Percentiles rank a stretch among this genome's conserved stretches.
Evolutionary conservation across 805 yeast genomes (phyloP).

Genomic region (Lachancea mirantina): DNA sequence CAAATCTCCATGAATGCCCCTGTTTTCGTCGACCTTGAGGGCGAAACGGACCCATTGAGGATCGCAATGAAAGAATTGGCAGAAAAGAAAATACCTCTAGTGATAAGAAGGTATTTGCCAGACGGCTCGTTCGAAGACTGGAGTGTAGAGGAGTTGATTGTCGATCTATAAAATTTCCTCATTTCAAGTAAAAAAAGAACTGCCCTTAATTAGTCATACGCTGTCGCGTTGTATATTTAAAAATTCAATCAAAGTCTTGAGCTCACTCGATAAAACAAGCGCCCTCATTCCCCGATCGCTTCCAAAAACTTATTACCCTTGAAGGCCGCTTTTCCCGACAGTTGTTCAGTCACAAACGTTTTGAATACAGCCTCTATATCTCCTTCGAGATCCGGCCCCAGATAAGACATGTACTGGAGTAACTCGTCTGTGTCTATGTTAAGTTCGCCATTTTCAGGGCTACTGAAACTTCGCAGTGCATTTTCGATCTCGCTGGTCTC

Average conservation of each 20-base stretch:
- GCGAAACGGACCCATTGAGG: conserved; percentile 97
- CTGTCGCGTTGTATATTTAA: too few species aligned
- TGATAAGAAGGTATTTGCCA: conserved; percentile 91
- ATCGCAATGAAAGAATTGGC: conserved; percentile 96
- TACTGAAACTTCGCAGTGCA: conserved; percentile 52
- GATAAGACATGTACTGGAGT: conserved; percentile 42
- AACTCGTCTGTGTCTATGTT: conserved; percentile 44
- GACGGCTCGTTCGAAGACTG: conserved; percentile 97
- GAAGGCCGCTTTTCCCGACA: conserved; percentile 54
- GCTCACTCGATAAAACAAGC: too few species aligned
- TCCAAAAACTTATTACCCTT: conserved; percentile 57
- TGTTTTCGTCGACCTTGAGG: conserved; percentile 94
- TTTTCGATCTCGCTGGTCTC: conserved; percentile 45
- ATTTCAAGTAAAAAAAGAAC: too few species aligned
- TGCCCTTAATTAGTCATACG: too few species aligned
- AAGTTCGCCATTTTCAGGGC: conserved; percentile 28
- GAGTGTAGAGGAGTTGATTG: conserved; percentile 97
- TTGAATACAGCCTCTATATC: conserved; percentile 47
- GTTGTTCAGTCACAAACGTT: conserved; percentile 48
- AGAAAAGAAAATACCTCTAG: conserved; percentile 90
- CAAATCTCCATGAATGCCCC: conserved; percentile 99
- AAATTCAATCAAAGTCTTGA: too few species aligned
- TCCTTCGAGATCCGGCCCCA: conserved; percentile 31
- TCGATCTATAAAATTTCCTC: conserved; percentile 67
- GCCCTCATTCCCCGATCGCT: conserved; percentile 38